Conservation (phyloP, 2,329 filamentous ascomycete genomes). For the Penicillium corylophilum region DNA sequence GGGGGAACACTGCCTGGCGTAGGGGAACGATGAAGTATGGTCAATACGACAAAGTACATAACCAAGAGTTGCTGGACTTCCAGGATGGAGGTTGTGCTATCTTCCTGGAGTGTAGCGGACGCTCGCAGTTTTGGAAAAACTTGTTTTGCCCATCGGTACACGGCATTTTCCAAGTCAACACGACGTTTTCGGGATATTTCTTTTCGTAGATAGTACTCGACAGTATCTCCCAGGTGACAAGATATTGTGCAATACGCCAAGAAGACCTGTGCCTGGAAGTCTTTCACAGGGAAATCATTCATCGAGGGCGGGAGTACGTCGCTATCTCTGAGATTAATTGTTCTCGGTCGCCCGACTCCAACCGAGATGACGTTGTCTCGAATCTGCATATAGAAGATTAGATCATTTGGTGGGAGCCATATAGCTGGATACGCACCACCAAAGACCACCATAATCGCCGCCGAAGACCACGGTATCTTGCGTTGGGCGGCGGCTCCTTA, state of each 20-base stretch:
- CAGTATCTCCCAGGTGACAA: constrained; percentile 42
- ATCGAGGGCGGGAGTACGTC: constrained; percentile 40
- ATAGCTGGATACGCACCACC: constrained; percentile 29
- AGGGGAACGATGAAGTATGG: constrained; percentile 41
- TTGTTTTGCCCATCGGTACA: constrained; percentile 43
- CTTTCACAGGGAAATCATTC: constrained; percentile 33
- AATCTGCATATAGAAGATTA: constrained; percentile 20
- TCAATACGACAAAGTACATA: constrained; percentile 41
- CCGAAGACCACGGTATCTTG: constrained; percentile 36
- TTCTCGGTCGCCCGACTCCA: constrained; percentile 42
- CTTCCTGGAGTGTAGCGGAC: constrained; percentile 17
- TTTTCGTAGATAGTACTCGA: constrained; percentile 38
- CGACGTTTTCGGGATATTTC: constrained; percentile 31
- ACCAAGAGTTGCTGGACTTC: constrained; percentile 38
- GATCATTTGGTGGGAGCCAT: background rate
- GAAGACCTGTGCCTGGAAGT: constrained; percentile 36
- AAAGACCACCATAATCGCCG: constrained; percentile 48
- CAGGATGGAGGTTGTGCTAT: constrained; percentile 23
- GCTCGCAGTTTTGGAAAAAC: constrained; percentile 23
- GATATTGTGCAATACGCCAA: constrained; percentile 41
- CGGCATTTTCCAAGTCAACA: constrained; percentile 38
- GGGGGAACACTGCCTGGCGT: constrained; percentile 32
- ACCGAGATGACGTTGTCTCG: constrained; percentile 44
- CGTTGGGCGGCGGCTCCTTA: constrained; percentile 37
- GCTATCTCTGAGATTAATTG: constrained; percentile 42